phyloP scores from a whole-genome alignment of 352 stramenopile genomes.

The Thalassiosira mediterranea region DNA sequence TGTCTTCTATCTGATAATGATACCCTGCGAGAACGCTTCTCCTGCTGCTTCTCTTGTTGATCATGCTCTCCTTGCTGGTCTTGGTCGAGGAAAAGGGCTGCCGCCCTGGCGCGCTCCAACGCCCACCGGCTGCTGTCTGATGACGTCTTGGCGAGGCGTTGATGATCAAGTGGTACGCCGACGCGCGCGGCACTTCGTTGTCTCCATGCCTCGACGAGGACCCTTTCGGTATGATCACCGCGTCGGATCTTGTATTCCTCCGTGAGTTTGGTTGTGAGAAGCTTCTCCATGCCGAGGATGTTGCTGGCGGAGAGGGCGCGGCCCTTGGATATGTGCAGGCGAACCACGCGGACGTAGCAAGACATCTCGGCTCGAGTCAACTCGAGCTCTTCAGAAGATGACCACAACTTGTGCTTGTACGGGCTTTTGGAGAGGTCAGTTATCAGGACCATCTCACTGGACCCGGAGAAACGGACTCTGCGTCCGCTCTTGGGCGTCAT shows the following conservation, averaged over 20 bases:
- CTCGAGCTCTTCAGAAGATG: background rate
- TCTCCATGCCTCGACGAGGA: background rate
- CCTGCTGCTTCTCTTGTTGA: too few relatives aligned
- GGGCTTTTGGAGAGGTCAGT: background rate
- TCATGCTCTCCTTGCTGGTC: too few relatives aligned
- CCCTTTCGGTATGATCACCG: background rate
- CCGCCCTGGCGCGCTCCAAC: background rate
- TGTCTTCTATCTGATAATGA: too few relatives aligned
- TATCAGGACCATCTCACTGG: background rate
- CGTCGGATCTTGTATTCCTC: slow-evolving; percentile 6
- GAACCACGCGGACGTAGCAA: background rate
- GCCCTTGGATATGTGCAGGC: background rate
- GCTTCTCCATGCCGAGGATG: slow-evolving; percentile 1
- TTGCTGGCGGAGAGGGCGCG: background rate
- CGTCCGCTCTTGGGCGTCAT: background rate
- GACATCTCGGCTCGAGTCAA: background rate
- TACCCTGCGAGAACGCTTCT: too few relatives aligned
- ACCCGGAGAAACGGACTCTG: slow-evolving; percentile 1
- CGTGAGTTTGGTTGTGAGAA: slow-evolving; percentile 1
- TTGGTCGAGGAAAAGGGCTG: slow-evolving; percentile 6
- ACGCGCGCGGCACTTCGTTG: slow-evolving; percentile 1
- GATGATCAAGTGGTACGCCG: background rate
- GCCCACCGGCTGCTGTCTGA: background rate
- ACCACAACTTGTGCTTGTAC: background rate
- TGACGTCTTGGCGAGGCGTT: slow-evolving; percentile 3